These are phyloP conservation scores for Simplicillium sp. DNA, from an alignment of 2,329 filamentous ascomycete genomes.

Conservation along the genomic window DNA sequence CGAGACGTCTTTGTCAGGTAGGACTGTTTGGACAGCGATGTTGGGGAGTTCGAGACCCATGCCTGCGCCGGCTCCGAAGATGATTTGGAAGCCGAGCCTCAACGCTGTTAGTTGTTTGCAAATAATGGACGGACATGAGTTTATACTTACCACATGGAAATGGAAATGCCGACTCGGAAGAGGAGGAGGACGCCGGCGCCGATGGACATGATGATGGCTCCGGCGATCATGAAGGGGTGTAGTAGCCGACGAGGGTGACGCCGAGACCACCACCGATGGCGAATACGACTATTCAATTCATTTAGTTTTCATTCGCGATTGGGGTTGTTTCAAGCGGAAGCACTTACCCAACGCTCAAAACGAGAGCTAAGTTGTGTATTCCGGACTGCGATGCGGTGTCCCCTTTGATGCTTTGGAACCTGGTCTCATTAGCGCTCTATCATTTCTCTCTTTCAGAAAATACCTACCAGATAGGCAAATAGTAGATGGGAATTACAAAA, in stretches of 20 bases:
- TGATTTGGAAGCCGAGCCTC: slow-evolving; percentile 8
- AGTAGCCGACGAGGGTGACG: slow-evolving; percentile 8
- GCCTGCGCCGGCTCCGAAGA: slow-evolving; percentile 16
- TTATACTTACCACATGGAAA: slow-evolving; percentile 2
- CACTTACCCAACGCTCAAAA: too few relatives aligned
- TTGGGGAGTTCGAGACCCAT: slow-evolving; percentile 27
- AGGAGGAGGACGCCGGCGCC: slow-evolving; percentile 6
- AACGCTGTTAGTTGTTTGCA: too few relatives aligned
- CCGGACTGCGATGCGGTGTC: too few relatives aligned
- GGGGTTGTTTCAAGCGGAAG: too few relatives aligned
- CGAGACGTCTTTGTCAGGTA: slow-evolving; percentile 7
- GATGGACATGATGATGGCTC: slow-evolving; percentile 3
- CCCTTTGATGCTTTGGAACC: slow-evolving; percentile 32
- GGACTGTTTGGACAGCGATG: slow-evolving; percentile 30
- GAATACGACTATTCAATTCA: not conserved
- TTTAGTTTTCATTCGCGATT: not conserved
- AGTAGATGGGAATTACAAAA: slow-evolving; percentile 26
- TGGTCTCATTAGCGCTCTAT: too few relatives aligned
- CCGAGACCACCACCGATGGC: too few relatives aligned
- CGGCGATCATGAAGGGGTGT: slow-evolving; percentile 9
- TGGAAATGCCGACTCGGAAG: slow-evolving; percentile 3
- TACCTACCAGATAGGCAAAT: too few relatives aligned
- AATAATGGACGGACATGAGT: not conserved
- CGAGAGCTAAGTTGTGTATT: too few relatives aligned
- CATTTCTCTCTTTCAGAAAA: too few relatives aligned